These are phyloP conservation scores for Xylaria sp. DNA, from an alignment of 2,329 filamentous ascomycete genomes.

Conservation along the genomic window DNA sequence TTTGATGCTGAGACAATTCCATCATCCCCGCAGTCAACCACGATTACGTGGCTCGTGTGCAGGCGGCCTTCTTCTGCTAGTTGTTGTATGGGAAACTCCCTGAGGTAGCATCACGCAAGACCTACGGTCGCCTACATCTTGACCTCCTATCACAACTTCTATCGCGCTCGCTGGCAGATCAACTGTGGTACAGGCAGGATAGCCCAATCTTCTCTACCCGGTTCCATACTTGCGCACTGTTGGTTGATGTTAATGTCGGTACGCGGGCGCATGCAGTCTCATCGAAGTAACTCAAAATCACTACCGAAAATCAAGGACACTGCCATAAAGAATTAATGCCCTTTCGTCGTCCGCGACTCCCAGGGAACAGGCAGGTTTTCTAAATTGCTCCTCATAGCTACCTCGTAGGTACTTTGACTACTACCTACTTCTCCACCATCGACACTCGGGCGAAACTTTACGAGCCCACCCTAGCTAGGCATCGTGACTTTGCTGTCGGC, in stretches of 20 bases:
- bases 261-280: background rate
- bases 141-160: constrained; percentile 1
- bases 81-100: background rate
- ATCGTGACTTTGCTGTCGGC: background rate
- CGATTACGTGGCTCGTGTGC: constrained; percentile 13
- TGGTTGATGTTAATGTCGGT: background rate
- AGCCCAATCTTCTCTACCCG: background rate
- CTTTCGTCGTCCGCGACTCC: background rate
- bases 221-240: background rate
- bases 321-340: background rate
- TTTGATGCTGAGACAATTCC: constrained; percentile 12
- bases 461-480: background rate
- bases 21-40: background rate
- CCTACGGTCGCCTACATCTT: background rate
- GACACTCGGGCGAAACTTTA: background rate
- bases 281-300: constrained; percentile 6
- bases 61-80: background rate
- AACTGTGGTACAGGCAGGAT: constrained; percentile 4
- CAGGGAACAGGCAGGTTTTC: background rate
- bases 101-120: constrained; percentile 11
- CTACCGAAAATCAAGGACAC: constrained; percentile 2
- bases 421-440: background rate
- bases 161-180: background rate
- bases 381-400: background rate
- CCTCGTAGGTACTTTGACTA: background rate